Conservation (phyloP, 352 stramenopile species). For the Blastocystis hominis region DNA sequence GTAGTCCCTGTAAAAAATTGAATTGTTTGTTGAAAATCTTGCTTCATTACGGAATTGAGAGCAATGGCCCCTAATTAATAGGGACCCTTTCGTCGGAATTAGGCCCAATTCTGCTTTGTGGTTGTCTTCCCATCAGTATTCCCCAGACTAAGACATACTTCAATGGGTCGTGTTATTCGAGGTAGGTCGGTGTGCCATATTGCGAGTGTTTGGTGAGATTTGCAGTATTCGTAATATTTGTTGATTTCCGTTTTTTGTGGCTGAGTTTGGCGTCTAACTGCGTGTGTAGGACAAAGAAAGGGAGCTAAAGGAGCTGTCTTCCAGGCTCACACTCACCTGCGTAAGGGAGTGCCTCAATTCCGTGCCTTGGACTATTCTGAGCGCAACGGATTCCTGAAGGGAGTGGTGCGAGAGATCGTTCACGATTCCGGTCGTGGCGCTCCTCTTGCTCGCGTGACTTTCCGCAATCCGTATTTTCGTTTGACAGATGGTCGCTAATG, state of each 20-base stretch:
- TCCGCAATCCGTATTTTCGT: conserved; percentile 73
- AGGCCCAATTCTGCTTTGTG: not conserved
- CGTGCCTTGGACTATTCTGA: conserved; percentile 81
- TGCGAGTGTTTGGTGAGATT: not conserved
- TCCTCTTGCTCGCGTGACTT: conserved; percentile 84
- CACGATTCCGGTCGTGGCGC: conserved; percentile 93
- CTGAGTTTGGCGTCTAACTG: not conserved
- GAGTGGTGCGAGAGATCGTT: conserved; percentile 95
- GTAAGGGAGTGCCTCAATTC: conserved; percentile 78
- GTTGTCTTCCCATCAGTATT: conserved; percentile 25
- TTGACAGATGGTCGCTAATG: not conserved
- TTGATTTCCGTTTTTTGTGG: not conserved
- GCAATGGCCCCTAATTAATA: not conserved
- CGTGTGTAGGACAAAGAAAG: conserved; percentile 64
- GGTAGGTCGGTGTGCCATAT: not conserved
- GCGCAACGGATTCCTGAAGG: conserved; percentile 90
- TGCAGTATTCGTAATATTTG: not conserved
- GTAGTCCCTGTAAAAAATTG: not conserved
- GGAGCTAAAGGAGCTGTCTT: conserved; percentile 75
- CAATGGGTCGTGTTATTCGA: conserved; percentile 59
- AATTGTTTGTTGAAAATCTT: not conserved
- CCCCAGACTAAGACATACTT: conserved; percentile 35
- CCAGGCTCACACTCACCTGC: conserved; percentile 72
- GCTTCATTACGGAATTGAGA: not conserved
- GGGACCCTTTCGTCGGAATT: not conserved